Evolutionary conservation across 179 eudicot species (phyloP), one percentile per base, ranked within the genome.

Genomic region (Patellifolia procumbens): DNA sequence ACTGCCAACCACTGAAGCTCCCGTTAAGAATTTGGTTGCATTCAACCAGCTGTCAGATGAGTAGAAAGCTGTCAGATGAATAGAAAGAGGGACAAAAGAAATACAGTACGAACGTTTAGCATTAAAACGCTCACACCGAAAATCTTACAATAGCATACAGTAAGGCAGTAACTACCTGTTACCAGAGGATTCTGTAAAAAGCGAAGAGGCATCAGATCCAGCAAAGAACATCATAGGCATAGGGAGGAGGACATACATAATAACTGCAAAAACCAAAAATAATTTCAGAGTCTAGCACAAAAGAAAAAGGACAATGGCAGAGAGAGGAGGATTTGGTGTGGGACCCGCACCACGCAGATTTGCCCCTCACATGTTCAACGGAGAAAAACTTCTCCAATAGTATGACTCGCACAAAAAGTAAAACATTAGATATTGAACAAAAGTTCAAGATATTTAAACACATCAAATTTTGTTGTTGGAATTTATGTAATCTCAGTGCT

Each of bases 151-250:
- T 53, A 59, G 63, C 29, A 20, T 28, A 28, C 32, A 49, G 68
- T 43, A 22, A 62, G 53, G 31, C 24, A 32, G 37, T 55, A 45
- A n/a, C 29, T 73, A 94, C 98, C 96, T 76, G 76, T 80, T 83
- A 64, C 78, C 81, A 67, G 98, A 94, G 72, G 96, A 85, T 74
- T 92, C 96, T 5, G 91, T 78, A 46, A 81, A 80, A 26, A 90
- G 83, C 20, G 91, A 81, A 61, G 96, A 87, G 46, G 88, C 65
- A 82, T 94, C 92, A 15, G 97, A 89, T 64, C 91, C 96, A 51
- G 83, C 93, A 83, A 94, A 92, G 82, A 94, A 92, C 81, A 94
- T 60, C 88, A 94, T 80, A 77, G 98, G 98, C 93, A 94, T 89
- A 22, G 98, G 98, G 61, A 94, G 93, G 69, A 92, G 76, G 74